Percentiles rank a stretch among this genome's conserved stretches.
Evolutionary conservation across 345 rosid species (phyloP).

Genomic region (Populus deltoides): DNA sequence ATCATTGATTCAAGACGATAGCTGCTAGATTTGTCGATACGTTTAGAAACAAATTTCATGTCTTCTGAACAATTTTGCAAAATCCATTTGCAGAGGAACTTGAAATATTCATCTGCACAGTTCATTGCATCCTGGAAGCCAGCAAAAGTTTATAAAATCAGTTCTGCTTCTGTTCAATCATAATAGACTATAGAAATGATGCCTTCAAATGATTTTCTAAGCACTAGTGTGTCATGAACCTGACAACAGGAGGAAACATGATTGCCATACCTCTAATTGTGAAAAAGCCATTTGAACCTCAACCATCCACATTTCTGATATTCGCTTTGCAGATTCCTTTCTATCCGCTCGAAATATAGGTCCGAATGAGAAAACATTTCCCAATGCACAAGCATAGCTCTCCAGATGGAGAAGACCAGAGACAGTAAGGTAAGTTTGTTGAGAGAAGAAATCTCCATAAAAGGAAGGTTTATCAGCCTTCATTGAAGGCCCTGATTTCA

Average conservation of each 20-base stretch:
- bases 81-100: slow-evolving; percentile 71
- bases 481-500: slow-evolving; percentile 22
- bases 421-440: slow-evolving; percentile 51
- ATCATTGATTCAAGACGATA: slow-evolving; percentile 53
- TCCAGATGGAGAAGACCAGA: slow-evolving; percentile 84
- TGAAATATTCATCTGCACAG: slow-evolving; percentile 68
- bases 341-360: slow-evolving; percentile 71
- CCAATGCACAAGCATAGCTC: slow-evolving; percentile 87
- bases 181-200: too few species aligned
- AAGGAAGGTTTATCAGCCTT: slow-evolving; percentile 33
- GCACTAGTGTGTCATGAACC: too few species aligned
- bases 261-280: slow-evolving; percentile 57
- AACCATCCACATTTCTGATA: slow-evolving; percentile 80
- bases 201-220: too few species aligned
- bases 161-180: too few species aligned
- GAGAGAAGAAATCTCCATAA: slow-evolving; percentile 58
- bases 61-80: slow-evolving; percentile 61
- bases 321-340: slow-evolving; percentile 42
- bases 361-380: slow-evolving; percentile 84
- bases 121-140: slow-evolving; percentile 67
- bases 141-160: slow-evolving; percentile 1
- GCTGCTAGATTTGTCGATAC: slow-evolving; percentile 48
- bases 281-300: slow-evolving; percentile 84
- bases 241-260: too few species aligned
- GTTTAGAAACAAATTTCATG: slow-evolving; percentile 55